Base-by-base conservation (phyloP, 331 rosid species). In the Pyrus hybrid region DNA sequence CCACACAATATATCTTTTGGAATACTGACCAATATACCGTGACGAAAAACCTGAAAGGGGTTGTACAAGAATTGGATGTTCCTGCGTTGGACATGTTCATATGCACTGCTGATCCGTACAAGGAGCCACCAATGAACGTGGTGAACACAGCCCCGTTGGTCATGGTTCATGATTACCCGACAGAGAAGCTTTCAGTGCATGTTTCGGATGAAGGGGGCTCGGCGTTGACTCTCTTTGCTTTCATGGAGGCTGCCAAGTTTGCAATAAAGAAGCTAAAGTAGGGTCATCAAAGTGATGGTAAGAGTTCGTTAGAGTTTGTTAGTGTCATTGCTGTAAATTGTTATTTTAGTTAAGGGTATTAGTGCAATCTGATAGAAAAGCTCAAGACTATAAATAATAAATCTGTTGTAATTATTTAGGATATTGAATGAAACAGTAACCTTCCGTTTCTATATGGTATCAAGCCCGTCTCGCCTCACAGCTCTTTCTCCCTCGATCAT, bases 131-230 rank as follows among this genome's bases (percentile, higher is more conserved):
- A 22, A 74, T 84, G 68, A 70, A 49, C 29, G 73, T 81, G 8
- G 82, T 84, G 4, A 87, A 82, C 78, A 80, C 85, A 16, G 86
- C 83, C 3, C 45, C 82, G 23, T 84, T 86, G 10, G 85, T 68
- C 14, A 74, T 84, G 85, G 82, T 82, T 6, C 82, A 77, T 41
- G 85, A 84, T 18, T 87, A 84, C 26, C 88, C 85, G 18, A 11
- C 79, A 7, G 76, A 26, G 28, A 87, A 87, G 83, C 21, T 82
- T 1, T 87, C 85, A 1, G 76, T 87, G 2, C 84, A 82, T 20
- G 75, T 84, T 8, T 87, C 87, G 13, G 88, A 87, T 43, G 91
- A 87, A 49, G 86, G 91, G 2, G 88, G 87, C 41, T 84, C 88
- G 20, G 83, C 76, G 30, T 20, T 82, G 23, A 87, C 88, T 45